A percentile compares a stretch with the other conserved stretches of the same genome.
phyloP scores from a whole-genome alignment of 345 rosid genomes.

The Arabidopsis arenosa region DNA sequence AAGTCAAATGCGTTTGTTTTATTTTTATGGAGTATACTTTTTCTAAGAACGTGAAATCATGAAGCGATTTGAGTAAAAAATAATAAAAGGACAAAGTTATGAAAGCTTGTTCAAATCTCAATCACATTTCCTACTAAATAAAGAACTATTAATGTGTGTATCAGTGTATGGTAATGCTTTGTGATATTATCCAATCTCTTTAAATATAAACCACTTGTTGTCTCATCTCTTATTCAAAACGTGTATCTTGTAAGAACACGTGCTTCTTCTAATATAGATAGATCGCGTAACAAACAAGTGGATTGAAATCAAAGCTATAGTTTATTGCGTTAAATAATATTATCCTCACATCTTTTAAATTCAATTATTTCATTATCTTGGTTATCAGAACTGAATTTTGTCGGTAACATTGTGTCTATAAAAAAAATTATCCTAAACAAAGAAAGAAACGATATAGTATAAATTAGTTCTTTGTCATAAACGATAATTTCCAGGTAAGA shows the following conservation, averaged over 20 bases:
- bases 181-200: slow-evolving; percentile 5
- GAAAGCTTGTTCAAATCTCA: slow-evolving; percentile 2
- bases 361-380: slow-evolving; percentile 22
- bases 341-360: slow-evolving; percentile 28
- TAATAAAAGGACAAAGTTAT: background rate
- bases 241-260: slow-evolving; percentile 16
- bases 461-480: slow-evolving; percentile 19
- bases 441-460: background rate
- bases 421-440: slow-evolving; percentile 28
- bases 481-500: slow-evolving; percentile 30
- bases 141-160: background rate
- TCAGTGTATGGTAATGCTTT: background rate
- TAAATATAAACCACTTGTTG: slow-evolving; percentile 29
- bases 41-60: background rate
- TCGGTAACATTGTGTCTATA: slow-evolving; percentile 19
- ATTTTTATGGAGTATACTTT: background rate
- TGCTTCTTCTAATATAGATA: slow-evolving; percentile 12
- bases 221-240: slow-evolving; percentile 27
- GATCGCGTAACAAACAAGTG: slow-evolving; percentile 24
- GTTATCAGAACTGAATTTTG: slow-evolving; percentile 29
- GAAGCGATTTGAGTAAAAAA: background rate
- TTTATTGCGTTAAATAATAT: slow-evolving; percentile 27
- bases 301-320: slow-evolving; percentile 15
- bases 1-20: background rate
- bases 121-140: background rate